Percentiles rank a stretch among this genome's conserved stretches.
Conservation (phyloP, 805 yeast genomes). For the Saturnispora hagleri region DNA sequence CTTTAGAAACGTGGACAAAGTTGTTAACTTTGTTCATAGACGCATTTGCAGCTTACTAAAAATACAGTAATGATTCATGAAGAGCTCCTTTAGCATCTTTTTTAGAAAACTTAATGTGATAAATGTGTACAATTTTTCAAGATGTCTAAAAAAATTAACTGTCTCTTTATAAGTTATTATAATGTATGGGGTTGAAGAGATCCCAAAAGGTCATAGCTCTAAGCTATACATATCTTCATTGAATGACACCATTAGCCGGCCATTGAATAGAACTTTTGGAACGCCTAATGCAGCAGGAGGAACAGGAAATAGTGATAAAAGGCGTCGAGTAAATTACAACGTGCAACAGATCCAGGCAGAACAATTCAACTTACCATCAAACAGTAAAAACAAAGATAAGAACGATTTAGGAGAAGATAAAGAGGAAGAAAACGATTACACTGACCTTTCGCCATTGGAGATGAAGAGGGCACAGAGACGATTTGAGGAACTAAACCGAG, state of each 20-base stretch:
- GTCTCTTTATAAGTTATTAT: not conserved
- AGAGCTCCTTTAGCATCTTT: not conserved
- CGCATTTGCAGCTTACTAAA: not conserved
- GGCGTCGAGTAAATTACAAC: conserved; percentile 29
- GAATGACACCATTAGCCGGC: conserved; percentile 6
- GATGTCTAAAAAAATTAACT: not conserved
- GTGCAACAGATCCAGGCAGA: conserved; percentile 25
- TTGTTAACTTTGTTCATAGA: conserved; percentile 9
- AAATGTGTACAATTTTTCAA: not conserved
- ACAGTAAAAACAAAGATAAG: conserved; percentile 2
- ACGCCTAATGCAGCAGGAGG: conserved; percentile 1
- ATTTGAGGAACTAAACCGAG: conserved; percentile 34
- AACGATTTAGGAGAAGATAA: conserved; percentile 16
- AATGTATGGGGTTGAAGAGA: conserved; percentile 26
- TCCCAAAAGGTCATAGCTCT: conserved; percentile 21
- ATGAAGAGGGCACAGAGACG: conserved; percentile 31
- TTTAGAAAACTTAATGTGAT: not conserved
- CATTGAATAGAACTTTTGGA: not conserved
- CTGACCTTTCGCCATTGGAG: conserved; percentile 19
- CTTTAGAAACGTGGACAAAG: conserved; percentile 10
- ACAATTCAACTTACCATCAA: conserved; percentile 13
- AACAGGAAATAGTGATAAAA: conserved; percentile 11
- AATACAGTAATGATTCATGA: not conserved
- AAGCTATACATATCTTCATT: conserved; percentile 23
- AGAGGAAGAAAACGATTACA: conserved; percentile 2